Base-by-base conservation (phyloP, 2,329 filamentous ascomycete species). In the Nectriaceae sp. region DNA sequence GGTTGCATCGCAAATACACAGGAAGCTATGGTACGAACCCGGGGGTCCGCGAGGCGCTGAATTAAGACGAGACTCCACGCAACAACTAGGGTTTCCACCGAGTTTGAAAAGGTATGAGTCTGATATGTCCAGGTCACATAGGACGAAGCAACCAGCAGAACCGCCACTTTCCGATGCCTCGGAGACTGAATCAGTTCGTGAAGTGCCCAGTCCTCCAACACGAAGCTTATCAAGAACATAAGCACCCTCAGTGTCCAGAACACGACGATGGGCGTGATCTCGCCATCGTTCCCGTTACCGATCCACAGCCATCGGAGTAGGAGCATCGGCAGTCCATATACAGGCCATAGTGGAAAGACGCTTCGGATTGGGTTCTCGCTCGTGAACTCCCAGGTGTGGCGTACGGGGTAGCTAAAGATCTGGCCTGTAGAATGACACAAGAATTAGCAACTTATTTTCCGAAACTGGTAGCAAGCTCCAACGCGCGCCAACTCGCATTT, bases 71-170 rank as follows among this genome's bases (percentile, higher is more conserved):
- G 73, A 64, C 89, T 92, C 94, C 94, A 99, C 45, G 90, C 83
- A 43, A 99, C 91, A 42, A 93, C 80, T 60, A 99, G 76, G 3
- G 94, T 97, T 75, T 99, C 94, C 57, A 97, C 82, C 53, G 93
- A 95, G 72, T 99, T 99, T 54, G 93, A 97, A 70, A 99, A 97
- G 11, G 94, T 97, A 71, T 99, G 94, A 16, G 90, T 94, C 72
- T 99, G 94, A 73, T 93, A 96, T 38, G 93, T 97, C 93, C 94
- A 99, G 40, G 94, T 99, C 60, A 97, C 93, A 72, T 97, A 99
- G 21, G 91, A 97, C 21, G 93, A 97, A 39, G 93, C 91, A 52
- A 97, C 88, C 48, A 99, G 79, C 39, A 95, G 77, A 38, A 95
- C 82, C 10, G 91, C 90, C 46, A 87, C 76, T 59, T 83, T 83